Evolutionary conservation across 495 filamentous ascomycete species (phyloP).

Genomic region (Hyaloscypha variabilis): DNA sequence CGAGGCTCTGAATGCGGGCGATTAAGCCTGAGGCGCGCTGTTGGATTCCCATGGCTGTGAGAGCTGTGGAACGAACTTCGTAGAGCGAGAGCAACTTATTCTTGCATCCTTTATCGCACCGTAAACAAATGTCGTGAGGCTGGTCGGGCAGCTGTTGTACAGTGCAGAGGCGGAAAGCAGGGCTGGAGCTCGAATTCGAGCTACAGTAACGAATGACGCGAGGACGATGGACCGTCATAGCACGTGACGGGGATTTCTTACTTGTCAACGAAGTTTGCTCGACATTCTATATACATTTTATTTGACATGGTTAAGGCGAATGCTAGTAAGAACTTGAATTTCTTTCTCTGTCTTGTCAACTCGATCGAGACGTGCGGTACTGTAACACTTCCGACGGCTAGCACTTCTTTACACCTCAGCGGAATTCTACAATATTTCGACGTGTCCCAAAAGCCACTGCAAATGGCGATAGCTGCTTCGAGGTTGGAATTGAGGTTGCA

Average conservation of each 20-base stretch:
- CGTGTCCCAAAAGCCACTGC: conserved; percentile 58
- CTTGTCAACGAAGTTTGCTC: too few species aligned
- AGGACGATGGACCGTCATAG: too few species aligned
- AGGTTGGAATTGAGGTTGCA: conserved; percentile 58
- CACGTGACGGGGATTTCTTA: too few species aligned
- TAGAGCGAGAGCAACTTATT: background rate
- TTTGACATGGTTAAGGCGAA: too few species aligned
- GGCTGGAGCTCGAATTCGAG: too few species aligned
- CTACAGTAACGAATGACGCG: too few species aligned
- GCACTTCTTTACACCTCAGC: too few species aligned
- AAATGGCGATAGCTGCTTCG: conserved; percentile 60
- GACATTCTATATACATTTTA: too few species aligned
- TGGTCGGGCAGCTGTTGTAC: background rate
- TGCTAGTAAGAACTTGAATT: too few species aligned
- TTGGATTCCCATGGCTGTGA: conserved; percentile 26
- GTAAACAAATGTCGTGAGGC: background rate
- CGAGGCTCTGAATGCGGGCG: conserved; percentile 14
- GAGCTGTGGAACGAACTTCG: background rate
- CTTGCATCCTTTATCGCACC: background rate
- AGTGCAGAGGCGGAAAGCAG: background rate
- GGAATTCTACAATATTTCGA: conserved; percentile 33
- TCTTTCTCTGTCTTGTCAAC: too few species aligned
- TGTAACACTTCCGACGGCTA: too few species aligned
- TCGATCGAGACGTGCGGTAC: too few species aligned
- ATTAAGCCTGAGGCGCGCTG: conserved; percentile 21